phyloP scores from a whole-genome alignment of 2,329 filamentous ascomycete species.

The Myriosclerotinia scirpicola region DNA sequence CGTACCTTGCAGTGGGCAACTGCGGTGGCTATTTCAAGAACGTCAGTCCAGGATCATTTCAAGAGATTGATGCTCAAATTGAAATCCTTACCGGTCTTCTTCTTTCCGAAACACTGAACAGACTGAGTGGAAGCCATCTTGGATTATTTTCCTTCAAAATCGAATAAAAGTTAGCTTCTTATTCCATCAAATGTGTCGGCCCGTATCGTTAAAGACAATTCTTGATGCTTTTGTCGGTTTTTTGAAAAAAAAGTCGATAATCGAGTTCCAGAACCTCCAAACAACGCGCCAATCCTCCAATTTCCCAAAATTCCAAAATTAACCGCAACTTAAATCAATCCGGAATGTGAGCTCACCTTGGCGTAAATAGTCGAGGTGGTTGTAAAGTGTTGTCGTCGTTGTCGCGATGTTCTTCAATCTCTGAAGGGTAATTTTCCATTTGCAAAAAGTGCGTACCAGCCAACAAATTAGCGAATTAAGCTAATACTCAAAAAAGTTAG shows the following conservation, averaged over 20 bases:
- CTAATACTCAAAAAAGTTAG: slow-evolving; percentile 14
- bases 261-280: slow-evolving; percentile 16
- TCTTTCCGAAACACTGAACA: slow-evolving; percentile 99
- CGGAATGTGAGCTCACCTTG: slow-evolving; percentile 22
- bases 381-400: slow-evolving; percentile 27
- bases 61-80: slow-evolving; percentile 12
- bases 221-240: not conserved
- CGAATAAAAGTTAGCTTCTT: slow-evolving; percentile 18
- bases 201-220: slow-evolving; percentile 6
- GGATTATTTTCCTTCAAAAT: slow-evolving; percentile 24
- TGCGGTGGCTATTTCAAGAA: slow-evolving; percentile 55
- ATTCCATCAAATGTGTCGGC: slow-evolving; percentile 4
- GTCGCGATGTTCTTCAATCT: slow-evolving; percentile 22
- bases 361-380: slow-evolving; percentile 24
- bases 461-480: slow-evolving; percentile 23
- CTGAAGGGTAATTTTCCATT: slow-evolving; percentile 21
- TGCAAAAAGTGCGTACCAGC: slow-evolving; percentile 24
- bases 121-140: slow-evolving; percentile 65
- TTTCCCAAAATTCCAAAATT: not conserved
- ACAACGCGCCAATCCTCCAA: slow-evolving; percentile 10
- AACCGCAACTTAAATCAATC: not conserved
- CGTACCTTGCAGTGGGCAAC: slow-evolving; percentile 79
- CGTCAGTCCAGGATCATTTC: slow-evolving; percentile 39
- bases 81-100: slow-evolving; percentile 58
- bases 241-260: slow-evolving; percentile 1